Evolutionary conservation across 140 eudicot species (phyloP).

Genomic region (Bidens hawaiensis): DNA sequence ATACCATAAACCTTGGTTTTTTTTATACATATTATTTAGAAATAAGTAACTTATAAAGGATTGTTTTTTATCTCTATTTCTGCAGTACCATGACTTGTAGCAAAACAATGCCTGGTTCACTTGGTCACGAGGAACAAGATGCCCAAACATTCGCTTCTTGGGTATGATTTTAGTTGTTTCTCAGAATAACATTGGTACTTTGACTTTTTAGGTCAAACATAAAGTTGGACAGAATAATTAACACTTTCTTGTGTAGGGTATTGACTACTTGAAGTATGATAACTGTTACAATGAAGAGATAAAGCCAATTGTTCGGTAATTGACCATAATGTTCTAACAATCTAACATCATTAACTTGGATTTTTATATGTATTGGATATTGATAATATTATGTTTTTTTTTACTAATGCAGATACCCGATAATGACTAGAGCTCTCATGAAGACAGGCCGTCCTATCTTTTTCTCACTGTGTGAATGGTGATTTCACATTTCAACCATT

Average conservation of each 20-base stretch:
- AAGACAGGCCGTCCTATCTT: slow-evolving; percentile 79
- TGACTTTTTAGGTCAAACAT: slow-evolving; percentile 19
- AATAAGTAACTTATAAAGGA: background rate
- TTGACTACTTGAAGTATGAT: slow-evolving; percentile 90
- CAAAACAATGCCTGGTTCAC: slow-evolving; percentile 97
- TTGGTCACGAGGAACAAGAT: slow-evolving; percentile 86
- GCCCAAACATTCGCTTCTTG: slow-evolving; percentile 84
- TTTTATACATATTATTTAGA: too few relatives aligned
- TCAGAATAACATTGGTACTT: background rate
- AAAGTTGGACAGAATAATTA: background rate
- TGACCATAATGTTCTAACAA: background rate
- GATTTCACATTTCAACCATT: background rate
- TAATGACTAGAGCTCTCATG: slow-evolving; percentile 82
- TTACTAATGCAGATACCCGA: slow-evolving; percentile 58
- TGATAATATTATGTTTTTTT: slow-evolving; percentile 1
- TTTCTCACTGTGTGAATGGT: slow-evolving; percentile 93
- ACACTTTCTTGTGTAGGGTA: slow-evolving; percentile 45
- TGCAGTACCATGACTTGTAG: slow-evolving; percentile 74
- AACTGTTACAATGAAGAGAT: slow-evolving; percentile 65
- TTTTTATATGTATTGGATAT: background rate
- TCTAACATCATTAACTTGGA: background rate
- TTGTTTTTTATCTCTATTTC: background rate
- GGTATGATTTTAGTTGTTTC: slow-evolving; percentile 41
- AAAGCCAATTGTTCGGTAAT: slow-evolving; percentile 74
- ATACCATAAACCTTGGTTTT: background rate